phyloP scores from a whole-genome alignment of 805 yeast genomes.

The Saturnispora galanensis region DNA sequence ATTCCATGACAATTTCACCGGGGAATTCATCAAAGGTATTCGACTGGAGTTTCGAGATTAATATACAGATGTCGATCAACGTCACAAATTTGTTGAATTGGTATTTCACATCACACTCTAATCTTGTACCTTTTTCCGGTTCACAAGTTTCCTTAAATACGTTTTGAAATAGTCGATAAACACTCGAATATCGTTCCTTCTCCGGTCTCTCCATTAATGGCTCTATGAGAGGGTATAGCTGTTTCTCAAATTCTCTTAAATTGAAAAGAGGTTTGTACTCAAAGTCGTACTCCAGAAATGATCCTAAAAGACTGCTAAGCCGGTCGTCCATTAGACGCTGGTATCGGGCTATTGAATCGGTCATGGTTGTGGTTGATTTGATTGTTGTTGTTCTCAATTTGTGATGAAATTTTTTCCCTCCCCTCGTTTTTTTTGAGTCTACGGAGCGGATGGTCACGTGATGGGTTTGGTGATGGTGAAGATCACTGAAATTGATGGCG shows the following conservation, averaged over 20 bases:
- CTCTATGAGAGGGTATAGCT: slow-evolving; percentile 13
- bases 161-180: slow-evolving; percentile 1
- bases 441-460: too few species aligned
- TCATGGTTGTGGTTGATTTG: neutral
- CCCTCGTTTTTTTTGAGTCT: too few species aligned
- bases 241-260: slow-evolving; percentile 18
- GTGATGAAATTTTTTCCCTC: slow-evolving; percentile 1
- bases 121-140: neutral
- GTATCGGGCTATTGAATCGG: slow-evolving; percentile 9
- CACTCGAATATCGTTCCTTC: slow-evolving; percentile 8
- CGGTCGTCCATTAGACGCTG: slow-evolving; percentile 6
- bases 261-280: slow-evolving; percentile 16
- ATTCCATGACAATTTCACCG: slow-evolving; percentile 14
- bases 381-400: neutral
- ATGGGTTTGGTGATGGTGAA: too few species aligned
- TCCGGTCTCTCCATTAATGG: slow-evolving; percentile 11
- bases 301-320: slow-evolving; percentile 2
- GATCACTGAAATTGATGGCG: too few species aligned
- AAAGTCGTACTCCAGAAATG: slow-evolving; percentile 14
- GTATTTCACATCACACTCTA: neutral
- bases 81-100: slow-evolving; percentile 15
- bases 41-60: slow-evolving; percentile 16
- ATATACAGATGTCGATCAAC: slow-evolving; percentile 19
- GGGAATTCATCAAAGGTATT: slow-evolving; percentile 16
- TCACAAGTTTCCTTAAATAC: slow-evolving; percentile 1